Evolutionary conservation across 768 basidiomycete species (phyloP), one percentile per base, ranked within the genome.

Genomic region (Hypholoma sublateritium): DNA sequence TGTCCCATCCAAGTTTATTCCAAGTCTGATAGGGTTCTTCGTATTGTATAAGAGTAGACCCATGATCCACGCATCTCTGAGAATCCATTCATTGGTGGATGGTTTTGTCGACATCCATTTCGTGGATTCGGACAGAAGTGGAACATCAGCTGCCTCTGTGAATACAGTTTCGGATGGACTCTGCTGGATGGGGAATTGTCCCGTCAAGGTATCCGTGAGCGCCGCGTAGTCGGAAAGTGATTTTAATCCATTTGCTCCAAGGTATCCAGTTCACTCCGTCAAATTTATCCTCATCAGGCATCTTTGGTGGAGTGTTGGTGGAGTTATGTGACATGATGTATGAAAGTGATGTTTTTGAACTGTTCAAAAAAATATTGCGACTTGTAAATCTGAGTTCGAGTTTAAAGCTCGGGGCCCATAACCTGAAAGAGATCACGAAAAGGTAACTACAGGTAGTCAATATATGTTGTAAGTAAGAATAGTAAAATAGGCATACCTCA

Each of bases 161-260:
- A 17, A 28, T 12, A 7, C 1, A 19, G 36, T 14, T 56, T 17
- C 17, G 4, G 17, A 41, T n/a, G 1, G 34, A 25, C 13, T 58
- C 32, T 8, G 39, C 14, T 2, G 58, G 57, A 14, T 55, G 43
- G 11, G 32, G 37, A 9, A 65, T 69, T 1, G 59, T 63, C 13
- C 67, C 61, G 17, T 62, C 54, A n/a, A 69, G 54, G 48, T 67
- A 69, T 36, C 61, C 64, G 17, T 36, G 48, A 21, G 59, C 60
- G 16, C 65, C 67, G 21, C 53, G 48, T 24, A 47, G 43, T 39
- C 52, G 22, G 12, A 56, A 56, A 6, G 60, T 51, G 9, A 58
- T 55, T 5, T 57, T 16, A 19, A 69, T 56, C 11, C 45, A 44
- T 22, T 52, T 60, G 46, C 58, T 62, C 41, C 58, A 66, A 17